Evolutionary conservation across 768 basidiomycete species (phyloP).

Genomic region (Trametes cinnabarina): DNA sequence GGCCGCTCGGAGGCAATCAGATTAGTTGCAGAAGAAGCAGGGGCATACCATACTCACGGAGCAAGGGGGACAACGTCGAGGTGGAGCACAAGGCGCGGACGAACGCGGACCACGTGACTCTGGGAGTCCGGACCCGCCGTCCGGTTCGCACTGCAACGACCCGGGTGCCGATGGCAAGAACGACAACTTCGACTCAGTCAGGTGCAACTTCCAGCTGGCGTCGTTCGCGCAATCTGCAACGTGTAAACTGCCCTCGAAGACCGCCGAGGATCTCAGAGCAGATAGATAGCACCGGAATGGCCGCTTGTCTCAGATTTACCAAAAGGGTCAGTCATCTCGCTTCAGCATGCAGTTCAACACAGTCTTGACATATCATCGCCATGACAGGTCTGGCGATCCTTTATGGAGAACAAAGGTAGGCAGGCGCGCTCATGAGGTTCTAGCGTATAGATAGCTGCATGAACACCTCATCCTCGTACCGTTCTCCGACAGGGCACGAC

Average conservation of each 20-base stretch:
- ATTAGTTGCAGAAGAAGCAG: not conserved
- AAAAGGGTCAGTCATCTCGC: conserved; percentile 42
- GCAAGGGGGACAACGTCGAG: not conserved
- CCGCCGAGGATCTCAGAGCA: not conserved
- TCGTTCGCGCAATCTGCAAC: not conserved
- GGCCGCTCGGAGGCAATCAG: not conserved
- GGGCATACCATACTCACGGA: not conserved
- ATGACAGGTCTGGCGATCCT: conserved; percentile 76
- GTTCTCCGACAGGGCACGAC: conserved; percentile 61
- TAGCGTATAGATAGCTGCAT: not conserved
- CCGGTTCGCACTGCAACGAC: not conserved
- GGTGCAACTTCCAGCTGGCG: not conserved
- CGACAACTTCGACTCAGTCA: not conserved
- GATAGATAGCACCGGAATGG: conserved; percentile 39
- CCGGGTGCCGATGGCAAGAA: not conserved
- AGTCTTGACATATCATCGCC: not conserved
- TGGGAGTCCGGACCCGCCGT: not conserved
- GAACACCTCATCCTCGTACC: conserved; percentile 9
- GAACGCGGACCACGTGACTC: not conserved
- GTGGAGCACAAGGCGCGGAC: no score
- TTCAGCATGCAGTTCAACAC: not conserved
- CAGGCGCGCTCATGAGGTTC: not conserved
- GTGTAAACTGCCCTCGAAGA: not conserved
- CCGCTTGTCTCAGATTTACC: conserved; percentile 72
- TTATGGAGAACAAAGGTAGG: conserved; percentile 69